A percentile compares a stretch with the other conserved stretches of the same genome.
phyloP scores from a whole-genome alignment of 805 yeast species.

The Ogataea nitratoaversa region DNA sequence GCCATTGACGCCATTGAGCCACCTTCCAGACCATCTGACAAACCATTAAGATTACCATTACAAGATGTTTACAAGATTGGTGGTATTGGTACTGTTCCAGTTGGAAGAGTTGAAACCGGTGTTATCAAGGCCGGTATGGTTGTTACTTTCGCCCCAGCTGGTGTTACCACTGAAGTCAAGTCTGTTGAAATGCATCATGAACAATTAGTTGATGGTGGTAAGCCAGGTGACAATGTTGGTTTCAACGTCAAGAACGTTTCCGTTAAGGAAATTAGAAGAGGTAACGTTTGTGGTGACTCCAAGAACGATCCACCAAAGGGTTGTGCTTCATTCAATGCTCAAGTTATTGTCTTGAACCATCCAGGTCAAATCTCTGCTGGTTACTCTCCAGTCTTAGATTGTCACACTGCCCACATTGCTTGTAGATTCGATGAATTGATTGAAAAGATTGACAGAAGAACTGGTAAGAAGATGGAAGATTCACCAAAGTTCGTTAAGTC shows the following conservation, averaged over 20 bases:
- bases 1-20: constrained; percentile 82
- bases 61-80: constrained; percentile 93
- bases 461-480: constrained; percentile 50
- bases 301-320: constrained; percentile 85
- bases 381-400: constrained; percentile 87
- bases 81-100: constrained; percentile 90
- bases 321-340: constrained; percentile 68
- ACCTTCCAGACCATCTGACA: constrained; percentile 76
- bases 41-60: constrained; percentile 85
- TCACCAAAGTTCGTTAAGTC: too few relatives aligned
- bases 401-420: constrained; percentile 78
- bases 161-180: constrained; percentile 86
- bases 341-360: constrained; percentile 84
- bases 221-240: constrained; percentile 90
- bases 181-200: constrained; percentile 88
- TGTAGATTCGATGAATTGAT: constrained; percentile 40
- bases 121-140: constrained; percentile 88
- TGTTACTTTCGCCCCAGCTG: constrained; percentile 86
- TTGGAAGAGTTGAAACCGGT: constrained; percentile 94
- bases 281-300: constrained; percentile 90
- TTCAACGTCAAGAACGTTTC: constrained; percentile 90
- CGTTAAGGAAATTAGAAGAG: constrained; percentile 86
- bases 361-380: constrained; percentile 91
- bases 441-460: constrained; percentile 32
- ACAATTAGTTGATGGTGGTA: constrained; percentile 75